These are phyloP conservation scores for Psilocybe subaeruginosa DNA, from an alignment of 768 basidiomycete species.

Conservation along the genomic window DNA sequence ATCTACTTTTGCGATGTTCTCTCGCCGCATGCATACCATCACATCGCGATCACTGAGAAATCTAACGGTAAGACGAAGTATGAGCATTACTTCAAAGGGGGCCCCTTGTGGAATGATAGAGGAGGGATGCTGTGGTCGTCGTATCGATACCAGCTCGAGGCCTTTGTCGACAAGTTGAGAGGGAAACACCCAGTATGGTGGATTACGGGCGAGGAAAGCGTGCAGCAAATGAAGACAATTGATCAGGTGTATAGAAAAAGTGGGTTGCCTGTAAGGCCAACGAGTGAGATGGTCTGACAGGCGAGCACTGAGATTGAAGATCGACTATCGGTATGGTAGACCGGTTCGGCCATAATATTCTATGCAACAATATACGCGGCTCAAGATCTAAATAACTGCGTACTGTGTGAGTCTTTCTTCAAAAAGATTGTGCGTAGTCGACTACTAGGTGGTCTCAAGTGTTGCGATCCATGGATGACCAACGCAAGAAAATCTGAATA, in stretches of 20 bases:
- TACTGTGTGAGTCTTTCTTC: too few relatives aligned
- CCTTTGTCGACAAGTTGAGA: constrained; percentile 60
- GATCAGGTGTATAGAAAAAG: constrained; percentile 58
- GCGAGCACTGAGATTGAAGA: too few relatives aligned
- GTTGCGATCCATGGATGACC: too few relatives aligned
- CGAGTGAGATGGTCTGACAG: background rate
- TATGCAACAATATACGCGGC: too few relatives aligned
- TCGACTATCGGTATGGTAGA: too few relatives aligned
- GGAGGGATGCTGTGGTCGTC: constrained; percentile 66
- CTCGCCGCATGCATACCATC: constrained; percentile 51
- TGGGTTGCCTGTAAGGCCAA: constrained; percentile 18
- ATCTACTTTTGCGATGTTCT: constrained; percentile 47
- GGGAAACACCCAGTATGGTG: constrained; percentile 57
- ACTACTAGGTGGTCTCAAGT: too few relatives aligned
- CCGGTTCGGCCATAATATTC: too few relatives aligned
- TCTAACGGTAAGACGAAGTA: constrained; percentile 31
- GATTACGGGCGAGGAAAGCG: constrained; percentile 54
- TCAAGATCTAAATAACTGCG: too few relatives aligned
- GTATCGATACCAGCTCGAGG: constrained; percentile 61
- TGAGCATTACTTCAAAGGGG: constrained; percentile 50
- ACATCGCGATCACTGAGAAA: constrained; percentile 43
- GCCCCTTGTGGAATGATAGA: constrained; percentile 38
- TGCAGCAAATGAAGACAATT: constrained; percentile 59
- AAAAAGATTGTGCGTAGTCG: too few relatives aligned
- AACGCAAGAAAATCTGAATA: too few relatives aligned